Evolutionary conservation across 2,329 filamentous ascomycete species (phyloP), one percentile per base, ranked within the genome.

Genomic region (Aureobasidium sp.): DNA sequence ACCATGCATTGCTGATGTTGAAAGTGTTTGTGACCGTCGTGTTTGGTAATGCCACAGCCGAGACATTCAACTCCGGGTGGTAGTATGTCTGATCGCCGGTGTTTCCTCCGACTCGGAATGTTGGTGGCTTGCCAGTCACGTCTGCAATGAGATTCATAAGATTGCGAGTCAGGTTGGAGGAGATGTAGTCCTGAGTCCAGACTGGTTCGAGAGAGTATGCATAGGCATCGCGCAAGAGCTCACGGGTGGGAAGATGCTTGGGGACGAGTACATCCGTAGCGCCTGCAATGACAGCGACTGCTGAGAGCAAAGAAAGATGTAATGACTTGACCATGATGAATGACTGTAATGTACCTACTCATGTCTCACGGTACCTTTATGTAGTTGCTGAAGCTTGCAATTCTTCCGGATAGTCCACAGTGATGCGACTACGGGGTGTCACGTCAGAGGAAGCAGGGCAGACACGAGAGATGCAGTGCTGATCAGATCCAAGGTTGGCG

Each of bases 1-100:
- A 58, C 43, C 55, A 58, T 3, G 33, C 42, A 38, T 27, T 37
- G 7, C 55, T 58, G 55, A 58, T 46, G 43, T 58, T 58, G 43
- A 58, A 58, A n/a, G 55, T 58, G 29, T 25, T 37, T 10, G 21
- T 47, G n/a, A 33, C 42, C 6, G 55, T 46, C 17, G 40, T 46
- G 27, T 49, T 58, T 4, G 55, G 55, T 10, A 31, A 29, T 25
- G 40, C 42, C 5, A 38, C 43, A 11, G 43, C 40, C 1, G 40
- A 25, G 3, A 47, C 15, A 19, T 38, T 57, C 31, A 46, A 17
- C 29, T 37, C 42, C 8, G 42, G 43, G 10, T 47, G 55, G 8
- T 25, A 37, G 25, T 58, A 58, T n/a, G 54, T 47, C 21, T 49
- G 38, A 9, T 58, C 43, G 11, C 38, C 40, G 27, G 55, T 58